A percentile compares a stretch with the other conserved stretches of the same genome.
phyloP scores from a whole-genome alignment of 768 basidiomycete species.

The Lactarius evosmus region DNA sequence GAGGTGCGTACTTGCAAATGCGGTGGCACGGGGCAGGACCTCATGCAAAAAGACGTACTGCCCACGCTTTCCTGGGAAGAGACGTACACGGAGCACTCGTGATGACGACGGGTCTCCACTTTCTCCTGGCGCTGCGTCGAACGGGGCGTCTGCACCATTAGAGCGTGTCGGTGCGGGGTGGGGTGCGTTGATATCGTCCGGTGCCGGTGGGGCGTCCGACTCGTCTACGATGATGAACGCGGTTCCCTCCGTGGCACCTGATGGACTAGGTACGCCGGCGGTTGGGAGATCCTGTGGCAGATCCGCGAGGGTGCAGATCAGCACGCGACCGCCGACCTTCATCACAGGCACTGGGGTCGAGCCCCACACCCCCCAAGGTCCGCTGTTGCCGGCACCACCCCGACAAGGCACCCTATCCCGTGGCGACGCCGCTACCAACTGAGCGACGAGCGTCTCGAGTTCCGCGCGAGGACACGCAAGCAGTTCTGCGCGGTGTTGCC shows the following conservation, averaged over 20 bases:
- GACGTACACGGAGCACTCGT: slow-evolving; percentile 31
- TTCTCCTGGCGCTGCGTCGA: not conserved
- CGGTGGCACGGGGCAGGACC: slow-evolving; percentile 48
- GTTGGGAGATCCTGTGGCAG: slow-evolving; percentile 28
- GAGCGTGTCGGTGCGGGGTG: not conserved
- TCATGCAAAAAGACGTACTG: slow-evolving; percentile 47
- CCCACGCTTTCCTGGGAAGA: slow-evolving; percentile 50
- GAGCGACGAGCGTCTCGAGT: slow-evolving; percentile 46
- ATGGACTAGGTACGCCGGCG: slow-evolving; percentile 1
- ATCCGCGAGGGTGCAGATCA: slow-evolving; percentile 39
- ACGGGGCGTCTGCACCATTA: not conserved
- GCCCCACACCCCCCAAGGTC: slow-evolving; percentile 20
- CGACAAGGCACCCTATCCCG: not conserved
- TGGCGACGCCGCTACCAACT: slow-evolving; percentile 23
- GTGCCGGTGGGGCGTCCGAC: not conserved
- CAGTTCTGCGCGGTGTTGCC: slow-evolving; percentile 52
- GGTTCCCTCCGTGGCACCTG: slow-evolving; percentile 2
- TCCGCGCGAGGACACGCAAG: slow-evolving; percentile 46
- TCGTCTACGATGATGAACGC: slow-evolving; percentile 36
- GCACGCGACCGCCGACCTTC: slow-evolving; percentile 42
- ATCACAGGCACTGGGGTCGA: slow-evolving; percentile 34
- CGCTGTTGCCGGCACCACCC: not conserved
- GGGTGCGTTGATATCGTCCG: not conserved
- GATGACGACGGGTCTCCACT: not conserved
- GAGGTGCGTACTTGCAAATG: slow-evolving; percentile 46